Conservation (phyloP, 176 grass and related monocot species). For the Pontederia crassipes region DNA sequence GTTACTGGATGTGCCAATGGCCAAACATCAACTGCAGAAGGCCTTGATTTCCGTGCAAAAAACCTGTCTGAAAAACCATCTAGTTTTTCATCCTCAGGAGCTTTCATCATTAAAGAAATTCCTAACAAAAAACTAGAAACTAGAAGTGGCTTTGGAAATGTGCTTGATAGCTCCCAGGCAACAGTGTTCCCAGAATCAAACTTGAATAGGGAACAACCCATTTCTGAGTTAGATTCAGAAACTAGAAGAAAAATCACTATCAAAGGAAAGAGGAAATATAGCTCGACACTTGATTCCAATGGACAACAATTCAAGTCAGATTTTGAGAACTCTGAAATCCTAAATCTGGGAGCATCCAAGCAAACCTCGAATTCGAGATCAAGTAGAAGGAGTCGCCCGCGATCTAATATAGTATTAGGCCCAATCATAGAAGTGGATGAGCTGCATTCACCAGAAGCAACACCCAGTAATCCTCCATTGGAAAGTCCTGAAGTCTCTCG, state of each 20-base stretch:
- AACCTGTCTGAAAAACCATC: too few species aligned
- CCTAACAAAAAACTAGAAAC: not conserved
- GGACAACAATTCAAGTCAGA: slow-evolving; percentile 28
- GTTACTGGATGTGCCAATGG: too few species aligned
- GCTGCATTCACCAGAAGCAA: slow-evolving; percentile 14
- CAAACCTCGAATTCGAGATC: slow-evolving; percentile 15
- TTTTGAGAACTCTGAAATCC: slow-evolving; percentile 27
- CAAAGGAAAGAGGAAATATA: slow-evolving; percentile 30
- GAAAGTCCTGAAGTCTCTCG: slow-evolving; percentile 1
- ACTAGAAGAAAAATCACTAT: slow-evolving; percentile 19
- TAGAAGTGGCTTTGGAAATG: not conserved
- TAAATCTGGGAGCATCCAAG: slow-evolving; percentile 18
- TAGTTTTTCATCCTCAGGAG: too few species aligned
- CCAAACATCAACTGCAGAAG: too few species aligned
- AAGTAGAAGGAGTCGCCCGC: slow-evolving; percentile 18
- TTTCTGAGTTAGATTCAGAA: not conserved
- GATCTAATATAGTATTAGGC: slow-evolving; percentile 15
- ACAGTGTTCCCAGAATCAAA: not conserved
- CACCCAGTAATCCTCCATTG: not conserved
- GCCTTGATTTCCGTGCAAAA: too few species aligned
- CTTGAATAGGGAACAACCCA: not conserved
- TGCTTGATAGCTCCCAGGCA: not conserved
- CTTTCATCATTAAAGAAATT: too few species aligned
- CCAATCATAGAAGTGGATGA: slow-evolving; percentile 61
- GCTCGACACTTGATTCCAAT: slow-evolving; percentile 17